Evolutionary conservation across 352 stramenopile species (phyloP).

Genomic region (Blastocystis sp.): DNA sequence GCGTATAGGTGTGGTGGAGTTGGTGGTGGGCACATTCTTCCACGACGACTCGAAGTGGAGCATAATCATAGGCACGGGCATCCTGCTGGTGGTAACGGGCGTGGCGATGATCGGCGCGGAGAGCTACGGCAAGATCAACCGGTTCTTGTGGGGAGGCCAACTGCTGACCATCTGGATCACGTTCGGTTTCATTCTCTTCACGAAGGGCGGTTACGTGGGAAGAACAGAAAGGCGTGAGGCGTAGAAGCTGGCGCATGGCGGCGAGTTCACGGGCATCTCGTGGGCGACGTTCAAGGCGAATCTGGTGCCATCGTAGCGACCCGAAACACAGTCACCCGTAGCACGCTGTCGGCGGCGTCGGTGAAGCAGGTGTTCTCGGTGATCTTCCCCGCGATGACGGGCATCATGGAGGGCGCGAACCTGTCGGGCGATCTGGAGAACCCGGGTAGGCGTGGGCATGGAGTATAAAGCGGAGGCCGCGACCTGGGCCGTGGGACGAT

Average conservation of each 20-base stretch:
- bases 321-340: not conserved
- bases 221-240: slow-evolving; percentile 72
- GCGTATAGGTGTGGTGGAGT: slow-evolving; percentile 76
- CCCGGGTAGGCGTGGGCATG: slow-evolving; percentile 71
- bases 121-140: slow-evolving; percentile 78
- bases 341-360: not conserved
- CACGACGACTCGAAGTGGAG: slow-evolving; percentile 51
- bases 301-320: not conserved
- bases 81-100: slow-evolving; percentile 66
- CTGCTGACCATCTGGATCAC: slow-evolving; percentile 76
- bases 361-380: slow-evolving; percentile 72
- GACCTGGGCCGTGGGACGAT: slow-evolving; percentile 74
- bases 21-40: slow-evolving; percentile 70
- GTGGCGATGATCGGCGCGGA: slow-evolving; percentile 78
- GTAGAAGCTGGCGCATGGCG: slow-evolving; percentile 74
- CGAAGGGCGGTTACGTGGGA: not conserved
- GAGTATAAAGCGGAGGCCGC: not conserved
- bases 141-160: slow-evolving; percentile 78
- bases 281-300: slow-evolving; percentile 72
- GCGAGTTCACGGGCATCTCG: slow-evolving; percentile 74
- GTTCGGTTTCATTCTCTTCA: slow-evolving; percentile 72
- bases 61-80: slow-evolving; percentile 64
- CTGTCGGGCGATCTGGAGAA: slow-evolving; percentile 79
- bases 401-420: slow-evolving; percentile 81
- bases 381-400: slow-evolving; percentile 80